phyloP scores from a whole-genome alignment of 1,284 basidiomycete species.

The Pisolithus thermaeus region DNA sequence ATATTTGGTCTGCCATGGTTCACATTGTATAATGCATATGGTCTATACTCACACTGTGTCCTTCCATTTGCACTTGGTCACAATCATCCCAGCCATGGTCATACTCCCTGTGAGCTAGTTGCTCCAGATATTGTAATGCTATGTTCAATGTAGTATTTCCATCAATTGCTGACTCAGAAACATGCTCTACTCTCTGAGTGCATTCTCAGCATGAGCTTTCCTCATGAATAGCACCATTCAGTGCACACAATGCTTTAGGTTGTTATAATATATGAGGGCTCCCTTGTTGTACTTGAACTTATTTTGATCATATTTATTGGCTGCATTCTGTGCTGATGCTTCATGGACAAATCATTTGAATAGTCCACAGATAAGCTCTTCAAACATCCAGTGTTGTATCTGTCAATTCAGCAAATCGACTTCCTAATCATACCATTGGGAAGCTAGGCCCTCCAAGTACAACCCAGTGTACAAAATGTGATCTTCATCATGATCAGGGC shows the following conservation, averaged over 20 bases:
- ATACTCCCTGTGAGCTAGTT: not conserved
- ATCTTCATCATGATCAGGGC: not conserved
- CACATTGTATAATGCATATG: not conserved
- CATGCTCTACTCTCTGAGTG: no score
- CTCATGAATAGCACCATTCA: conserved; percentile 1
- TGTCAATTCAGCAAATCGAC: not conserved
- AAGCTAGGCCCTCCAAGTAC: no score
- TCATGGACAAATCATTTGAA: conserved; percentile 16
- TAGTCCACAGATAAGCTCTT: conserved; percentile 11
- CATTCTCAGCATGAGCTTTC: no score
- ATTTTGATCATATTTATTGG: conserved; percentile 5
- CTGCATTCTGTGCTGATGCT: conserved; percentile 12
- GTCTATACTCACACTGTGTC: not conserved
- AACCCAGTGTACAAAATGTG: not conserved
- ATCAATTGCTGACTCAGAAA: no score
- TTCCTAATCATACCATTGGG: not conserved
- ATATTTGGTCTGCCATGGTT: no score
- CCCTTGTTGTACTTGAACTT: not conserved
- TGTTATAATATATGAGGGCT: not conserved
- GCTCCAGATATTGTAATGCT: not conserved
- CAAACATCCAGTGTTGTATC: conserved; percentile 9
- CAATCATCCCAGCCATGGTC: not conserved
- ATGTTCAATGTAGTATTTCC: no score
- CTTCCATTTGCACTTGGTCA: not conserved
- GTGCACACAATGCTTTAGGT: conserved; percentile 2